Conservation (phyloP, 2,329 filamentous ascomycete species). For the Phaeosphaeriaceae sp. region DNA sequence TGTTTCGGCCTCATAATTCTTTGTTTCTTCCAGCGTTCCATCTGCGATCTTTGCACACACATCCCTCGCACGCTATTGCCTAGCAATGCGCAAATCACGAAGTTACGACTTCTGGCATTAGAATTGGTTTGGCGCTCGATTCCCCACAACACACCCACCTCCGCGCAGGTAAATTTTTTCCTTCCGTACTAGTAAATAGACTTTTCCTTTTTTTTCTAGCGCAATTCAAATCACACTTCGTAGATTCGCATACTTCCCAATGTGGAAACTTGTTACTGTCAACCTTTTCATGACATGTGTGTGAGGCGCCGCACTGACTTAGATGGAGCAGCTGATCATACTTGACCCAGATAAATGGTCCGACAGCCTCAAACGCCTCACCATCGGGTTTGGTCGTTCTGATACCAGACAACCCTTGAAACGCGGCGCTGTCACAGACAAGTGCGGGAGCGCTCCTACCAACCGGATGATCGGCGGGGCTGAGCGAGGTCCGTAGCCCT, state of each 20-base stretch:
- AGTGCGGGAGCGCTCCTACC: background rate
- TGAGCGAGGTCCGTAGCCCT: conserved; percentile 3
- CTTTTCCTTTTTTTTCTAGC: conserved; percentile 8
- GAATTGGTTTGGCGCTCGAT: background rate
- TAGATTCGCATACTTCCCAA: background rate
- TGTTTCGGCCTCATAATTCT: conserved; percentile 26
- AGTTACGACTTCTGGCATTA: conserved; percentile 29
- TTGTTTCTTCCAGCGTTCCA: conserved; percentile 3
- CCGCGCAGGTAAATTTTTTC: conserved; percentile 9
- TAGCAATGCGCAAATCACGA: conserved; percentile 15
- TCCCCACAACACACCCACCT: conserved; percentile 3
- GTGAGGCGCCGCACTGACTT: background rate
- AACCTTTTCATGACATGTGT: background rate
- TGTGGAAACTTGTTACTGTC: background rate
- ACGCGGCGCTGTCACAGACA: conserved; percentile 20
- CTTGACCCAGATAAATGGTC: conserved; percentile 3
- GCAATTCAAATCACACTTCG: conserved; percentile 26
- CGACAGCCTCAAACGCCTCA: conserved; percentile 17
- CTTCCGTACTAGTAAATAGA: conserved; percentile 1
- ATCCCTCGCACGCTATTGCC: background rate
- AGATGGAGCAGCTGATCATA: conserved; percentile 1
- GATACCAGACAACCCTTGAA: conserved; percentile 30
- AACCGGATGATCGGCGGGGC: conserved; percentile 9
- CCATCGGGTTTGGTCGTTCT: conserved; percentile 17
- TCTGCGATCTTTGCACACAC: background rate